Evolutionary conservation across 306 rosid genomes (phyloP), one percentile per base, ranked within the genome.

Genomic region (Dryas octopetala): DNA sequence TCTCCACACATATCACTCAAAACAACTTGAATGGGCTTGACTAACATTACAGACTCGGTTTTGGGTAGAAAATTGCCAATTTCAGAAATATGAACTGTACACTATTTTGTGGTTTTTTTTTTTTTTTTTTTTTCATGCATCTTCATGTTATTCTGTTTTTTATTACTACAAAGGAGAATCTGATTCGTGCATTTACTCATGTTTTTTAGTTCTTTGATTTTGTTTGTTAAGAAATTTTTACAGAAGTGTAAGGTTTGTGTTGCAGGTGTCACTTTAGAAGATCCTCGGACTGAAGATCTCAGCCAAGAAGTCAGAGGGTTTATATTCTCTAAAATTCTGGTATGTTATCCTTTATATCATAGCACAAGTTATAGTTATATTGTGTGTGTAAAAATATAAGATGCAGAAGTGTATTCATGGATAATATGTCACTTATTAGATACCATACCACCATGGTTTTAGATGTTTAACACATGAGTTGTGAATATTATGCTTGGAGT

Each of bases 281-380:
- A 95, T 89, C 96, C 97, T 75, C 93, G 85, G 62, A 95, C 89
- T 4, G 98, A 95, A 90, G 98, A 95, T 87, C 97, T 95, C 77
- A 95, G 88, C 85, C 98, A 95, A 91, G 98, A 95, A 79, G 98
- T 92, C 76, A 89, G 97, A 89, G 97, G 98, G 81, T 92, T 95
- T 81, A 91, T 95, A 86, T 90, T 95, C 87, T 85, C 98, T 23
- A 95, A 91, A 85, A 87, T 95, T 86, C 87, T 95, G 97, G 97
- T 91, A 66, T 75, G 98, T 90, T 67, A 51, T 73, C 70, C 69
- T 77, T 75, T 68, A 51, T 65, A 45, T 41, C 16, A 7, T 41
- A 16, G 68, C 32, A 73, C 19, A 28, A 13, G 11, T 73, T 26
- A 28, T 47, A 45, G n/a, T 62, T 14, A 28, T 1, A 59, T 43